phyloP scores from a whole-genome alignment of 805 yeast genomes.

The Teunomyces gatunensis region DNA sequence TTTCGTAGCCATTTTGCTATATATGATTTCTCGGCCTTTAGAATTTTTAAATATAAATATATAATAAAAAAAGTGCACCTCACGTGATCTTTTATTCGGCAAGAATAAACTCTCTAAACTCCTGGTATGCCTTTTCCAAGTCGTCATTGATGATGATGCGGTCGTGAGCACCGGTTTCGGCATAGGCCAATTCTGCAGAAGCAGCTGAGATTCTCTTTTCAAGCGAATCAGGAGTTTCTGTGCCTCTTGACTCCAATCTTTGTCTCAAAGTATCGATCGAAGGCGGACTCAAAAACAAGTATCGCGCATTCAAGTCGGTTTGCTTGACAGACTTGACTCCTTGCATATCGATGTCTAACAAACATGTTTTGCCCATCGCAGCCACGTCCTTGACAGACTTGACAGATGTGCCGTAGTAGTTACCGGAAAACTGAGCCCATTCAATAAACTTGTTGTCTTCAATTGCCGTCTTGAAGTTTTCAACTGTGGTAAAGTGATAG shows the following conservation, averaged over 20 bases:
- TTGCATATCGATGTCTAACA: slow-evolving; percentile 98
- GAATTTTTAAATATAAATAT: too few species aligned
- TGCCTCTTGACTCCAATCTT: slow-evolving; percentile 87
- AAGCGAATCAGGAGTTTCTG: slow-evolving; percentile 85
- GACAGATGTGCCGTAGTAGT: slow-evolving; percentile 93
- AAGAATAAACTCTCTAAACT: slow-evolving; percentile 76
- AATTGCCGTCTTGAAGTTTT: slow-evolving; percentile 74
- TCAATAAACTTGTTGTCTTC: slow-evolving; percentile 79
- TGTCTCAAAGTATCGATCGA: slow-evolving; percentile 71
- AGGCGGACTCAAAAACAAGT: slow-evolving; percentile 88
- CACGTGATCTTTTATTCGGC: slow-evolving; percentile 18
- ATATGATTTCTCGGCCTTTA: too few species aligned
- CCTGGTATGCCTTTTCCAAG: slow-evolving; percentile 80
- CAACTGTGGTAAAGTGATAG: slow-evolving; percentile 82
- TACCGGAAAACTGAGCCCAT: slow-evolving; percentile 98
- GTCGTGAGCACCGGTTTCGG: slow-evolving; percentile 92
- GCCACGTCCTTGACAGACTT: slow-evolving; percentile 78
- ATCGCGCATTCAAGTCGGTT: slow-evolving; percentile 80
- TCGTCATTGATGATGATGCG: slow-evolving; percentile 85
- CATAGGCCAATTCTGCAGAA: slow-evolving; percentile 80
- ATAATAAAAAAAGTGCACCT: too few species aligned
- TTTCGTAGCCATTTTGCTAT: background rate
- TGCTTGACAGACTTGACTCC: slow-evolving; percentile 92
- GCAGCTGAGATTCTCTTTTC: slow-evolving; percentile 87
- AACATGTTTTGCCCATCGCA: slow-evolving; percentile 69